Conservation (phyloP, 2,329 filamentous ascomycete genomes). For the Trichoderma asperellum region DNA sequence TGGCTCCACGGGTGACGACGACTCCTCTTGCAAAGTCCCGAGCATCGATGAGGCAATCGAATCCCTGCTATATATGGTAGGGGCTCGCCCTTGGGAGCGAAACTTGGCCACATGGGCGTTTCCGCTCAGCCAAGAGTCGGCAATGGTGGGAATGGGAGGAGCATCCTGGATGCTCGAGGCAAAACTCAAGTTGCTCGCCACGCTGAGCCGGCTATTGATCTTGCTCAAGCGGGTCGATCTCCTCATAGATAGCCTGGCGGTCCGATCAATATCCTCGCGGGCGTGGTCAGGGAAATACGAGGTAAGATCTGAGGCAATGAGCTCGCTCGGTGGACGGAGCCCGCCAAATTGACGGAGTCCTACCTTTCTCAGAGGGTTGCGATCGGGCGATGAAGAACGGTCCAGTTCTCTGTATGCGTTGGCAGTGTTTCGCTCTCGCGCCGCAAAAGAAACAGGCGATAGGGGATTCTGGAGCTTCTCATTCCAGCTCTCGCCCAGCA, state of each 20-base stretch:
- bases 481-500: conserved; percentile 85
- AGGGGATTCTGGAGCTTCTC: conserved; percentile 80
- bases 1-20: conserved; percentile 77
- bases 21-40: conserved; percentile 89
- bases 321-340: conserved; percentile 88
- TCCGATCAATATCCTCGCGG: conserved; percentile 92
- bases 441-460: conserved; percentile 75
- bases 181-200: conserved; percentile 90
- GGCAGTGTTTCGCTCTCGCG: conserved; percentile 69
- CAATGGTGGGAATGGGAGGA: conserved; percentile 92
- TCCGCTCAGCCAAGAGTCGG: conserved; percentile 81
- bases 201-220: conserved; percentile 89
- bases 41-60: conserved; percentile 88
- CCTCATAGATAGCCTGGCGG: conserved; percentile 88
- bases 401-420: conserved; percentile 63
- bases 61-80: conserved; percentile 67
- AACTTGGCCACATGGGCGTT: conserved; percentile 46
- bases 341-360: conserved; percentile 84
- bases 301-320: conserved; percentile 94
- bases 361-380: conserved; percentile 52
- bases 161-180: conserved; percentile 91
- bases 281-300: conserved; percentile 97
- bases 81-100: conserved; percentile 50
- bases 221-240: conserved; percentile 89
- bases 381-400: conserved; percentile 56